Base-by-base conservation (phyloP, 768 basidiomycete species). In the Strobilomyces confusus region DNA sequence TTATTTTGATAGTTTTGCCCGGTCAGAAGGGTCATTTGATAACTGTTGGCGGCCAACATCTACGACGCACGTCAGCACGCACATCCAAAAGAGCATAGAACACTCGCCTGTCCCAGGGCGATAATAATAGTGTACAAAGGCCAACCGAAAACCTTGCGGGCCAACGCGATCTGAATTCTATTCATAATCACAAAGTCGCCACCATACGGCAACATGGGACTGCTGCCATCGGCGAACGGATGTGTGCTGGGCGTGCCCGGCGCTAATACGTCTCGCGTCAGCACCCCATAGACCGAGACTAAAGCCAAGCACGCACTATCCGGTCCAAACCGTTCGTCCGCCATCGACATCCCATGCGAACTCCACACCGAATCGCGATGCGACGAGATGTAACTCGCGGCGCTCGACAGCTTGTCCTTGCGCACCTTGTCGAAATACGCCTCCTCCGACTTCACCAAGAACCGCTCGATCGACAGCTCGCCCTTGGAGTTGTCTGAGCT, bases 381-480 rank as follows among this genome's bases (percentile, higher is more conserved):
- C 17, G 89, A 88, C 30, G 88, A 89, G 41, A 83, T 78, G 51
- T 89, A 74, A 69, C 90, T 91, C 11, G 86, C 84, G 25, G 91
- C 91, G 63, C 83, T 87, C 23, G 83, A 83, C 41, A 95, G 75
- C 75, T 90, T 94, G 60, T 95, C 92, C 69, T 85, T 89, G 65
- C 88, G 84, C 58, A 94, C 89, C 65, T 84, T 87, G 55, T 89
- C 86, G 71, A 95, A 95, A 83, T 93, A 97, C 0, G 83, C 84
- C 64, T 94, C 92, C 72, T 97, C 94, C 58, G 89, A 92, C 75
- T 95, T 95, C 57, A 83, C 76, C 58, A 97, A 73, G 77, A 77
- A 97, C 68, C 88, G 88, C 68, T 95, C 94, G 60, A 97, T 97
- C 30, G 92, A 95, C 23, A 97, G 69, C 59, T 95, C 93, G 49